A percentile compares a stretch with the other conserved stretches of the same genome.
These are phyloP conservation scores for Amylostereum chailletii DNA, from an alignment of 1,284 basidiomycete genomes.

Conservation along the genomic window DNA sequence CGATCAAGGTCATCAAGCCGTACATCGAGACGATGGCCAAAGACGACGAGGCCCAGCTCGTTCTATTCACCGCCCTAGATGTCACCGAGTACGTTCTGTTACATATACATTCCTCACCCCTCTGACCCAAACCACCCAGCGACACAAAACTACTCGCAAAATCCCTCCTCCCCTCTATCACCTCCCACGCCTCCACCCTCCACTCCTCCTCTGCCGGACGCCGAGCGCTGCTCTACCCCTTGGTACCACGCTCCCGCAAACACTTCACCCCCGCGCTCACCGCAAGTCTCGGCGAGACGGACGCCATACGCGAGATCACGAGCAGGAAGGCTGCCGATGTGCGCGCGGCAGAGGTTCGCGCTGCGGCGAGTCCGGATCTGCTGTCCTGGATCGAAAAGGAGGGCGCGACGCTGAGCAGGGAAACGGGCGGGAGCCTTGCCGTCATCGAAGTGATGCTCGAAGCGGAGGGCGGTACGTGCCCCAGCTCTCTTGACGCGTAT, in stretches of 20 bases:
- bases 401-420: conserved; percentile 51
- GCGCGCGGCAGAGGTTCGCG: conserved; percentile 60
- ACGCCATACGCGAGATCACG: conserved; percentile 51
- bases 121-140: conserved; percentile 28
- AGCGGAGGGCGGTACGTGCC: conserved; percentile 64
- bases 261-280: conserved; percentile 82
- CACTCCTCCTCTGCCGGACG: conserved; percentile 58
- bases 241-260: conserved; percentile 68
- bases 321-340: conserved; percentile 69
- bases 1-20: conserved; percentile 78
- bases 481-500: conserved; percentile 1
- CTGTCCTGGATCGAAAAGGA: conserved; percentile 57
- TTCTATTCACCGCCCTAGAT: conserved; percentile 82
- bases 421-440: conserved; percentile 72
- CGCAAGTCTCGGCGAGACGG: conserved; percentile 59
- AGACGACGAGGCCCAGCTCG: conserved; percentile 82
- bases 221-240: conserved; percentile 71
- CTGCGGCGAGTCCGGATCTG: conserved; percentile 62
- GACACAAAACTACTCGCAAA: conserved; percentile 84
- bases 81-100: conserved; percentile 63
- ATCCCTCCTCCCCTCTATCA: conserved; percentile 62
- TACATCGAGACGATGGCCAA: conserved; percentile 79
- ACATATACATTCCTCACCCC: conserved; percentile 6
- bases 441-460: conserved; percentile 76
- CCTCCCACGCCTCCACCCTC: conserved; percentile 43